phyloP scores from a whole-genome alignment of 106 monocot genomes.

The Dactylorhiza incarnata region DNA sequence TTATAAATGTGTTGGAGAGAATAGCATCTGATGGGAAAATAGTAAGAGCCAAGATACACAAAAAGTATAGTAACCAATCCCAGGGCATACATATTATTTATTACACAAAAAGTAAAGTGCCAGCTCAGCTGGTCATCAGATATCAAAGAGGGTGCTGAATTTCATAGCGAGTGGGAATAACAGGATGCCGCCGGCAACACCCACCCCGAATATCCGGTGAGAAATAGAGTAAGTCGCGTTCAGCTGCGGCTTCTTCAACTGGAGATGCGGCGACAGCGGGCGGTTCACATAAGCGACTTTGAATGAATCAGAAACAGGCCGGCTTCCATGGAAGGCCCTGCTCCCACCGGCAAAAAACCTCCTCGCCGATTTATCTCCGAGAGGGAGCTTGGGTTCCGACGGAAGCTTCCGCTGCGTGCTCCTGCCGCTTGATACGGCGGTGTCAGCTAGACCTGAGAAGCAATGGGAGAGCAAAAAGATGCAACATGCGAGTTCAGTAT shows the following conservation, averaged over 20 bases:
- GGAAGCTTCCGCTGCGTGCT: background rate
- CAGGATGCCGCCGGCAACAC: conserved; percentile 28
- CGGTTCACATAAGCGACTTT: conserved; percentile 39
- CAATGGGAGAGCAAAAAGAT: background rate
- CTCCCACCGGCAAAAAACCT: conserved; percentile 2
- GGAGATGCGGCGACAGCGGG: conserved; percentile 66
- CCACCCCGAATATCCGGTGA: conserved; percentile 50
- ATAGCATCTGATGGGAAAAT: background rate
- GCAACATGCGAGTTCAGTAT: background rate
- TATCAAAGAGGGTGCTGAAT: conserved; percentile 41
- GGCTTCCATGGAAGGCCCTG: conserved; percentile 35
- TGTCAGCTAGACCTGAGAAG: conserved; percentile 16
- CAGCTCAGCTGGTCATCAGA: conserved; percentile 18
- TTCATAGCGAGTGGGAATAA: conserved; percentile 32
- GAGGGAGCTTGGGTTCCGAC: background rate
- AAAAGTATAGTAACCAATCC: background rate
- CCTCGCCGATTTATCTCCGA: background rate
- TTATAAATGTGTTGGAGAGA: too few relatives aligned
- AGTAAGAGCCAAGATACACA: background rate
- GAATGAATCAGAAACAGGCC: conserved; percentile 14
- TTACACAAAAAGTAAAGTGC: too few relatives aligned
- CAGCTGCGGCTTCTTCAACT: conserved; percentile 64
- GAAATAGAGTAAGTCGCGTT: conserved; percentile 66
- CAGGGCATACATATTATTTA: background rate
- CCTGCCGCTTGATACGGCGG: conserved; percentile 5